Base-by-base conservation (phyloP, 2,329 filamentous ascomycete species). In the Talaromyces sp. region DNA sequence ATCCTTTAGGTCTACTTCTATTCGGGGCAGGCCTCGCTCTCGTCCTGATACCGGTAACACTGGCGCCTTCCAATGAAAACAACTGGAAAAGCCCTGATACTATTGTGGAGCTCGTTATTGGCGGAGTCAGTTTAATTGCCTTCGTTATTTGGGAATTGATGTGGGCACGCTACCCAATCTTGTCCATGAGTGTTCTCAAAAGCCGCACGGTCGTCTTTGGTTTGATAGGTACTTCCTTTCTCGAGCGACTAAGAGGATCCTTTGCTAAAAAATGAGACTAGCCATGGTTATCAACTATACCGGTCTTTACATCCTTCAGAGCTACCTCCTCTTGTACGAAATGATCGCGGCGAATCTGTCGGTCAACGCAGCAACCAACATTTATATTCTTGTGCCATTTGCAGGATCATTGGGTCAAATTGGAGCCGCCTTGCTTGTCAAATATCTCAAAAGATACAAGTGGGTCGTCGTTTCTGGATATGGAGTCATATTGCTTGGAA, bases 391-490 rank as follows among this genome's bases (percentile, higher is more conserved):
- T 17, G 41, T 58, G 19, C 56, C 56, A 58, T 58, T 58, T 29
- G 12, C 48, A 53, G 56, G 56, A 38, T 58, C 56, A n/a, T 21
- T 58, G 27, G 56, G 56, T n/a, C 56, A 58, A 26, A 12, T 58
- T 11, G 24, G 46, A n/a, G 26, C 56, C 2, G 56, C 19, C 21
- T 8, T 58, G 8, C n/a, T 58, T 21, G 56, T 58, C 21, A 58
- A 58, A 31, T 58, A 58, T 58, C 11, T 53, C 3, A 58, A 53
- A 31, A 52, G 56, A 43, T 58, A 58, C 48, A 58, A 58, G 17
- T 58, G 56, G 56, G 32, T 58, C 10, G 56, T 58, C 2, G 56
- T 58, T 26, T 53, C 32, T 43, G 56, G 56, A 58, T 58, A 58
- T 32, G 56, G n/a, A 58, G 12, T 58, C 14, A 52, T 58, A 10